These are phyloP conservation scores for Rhizopogon vesiculosus DNA, from an alignment of 768 basidiomycete genomes.

Conservation along the genomic window DNA sequence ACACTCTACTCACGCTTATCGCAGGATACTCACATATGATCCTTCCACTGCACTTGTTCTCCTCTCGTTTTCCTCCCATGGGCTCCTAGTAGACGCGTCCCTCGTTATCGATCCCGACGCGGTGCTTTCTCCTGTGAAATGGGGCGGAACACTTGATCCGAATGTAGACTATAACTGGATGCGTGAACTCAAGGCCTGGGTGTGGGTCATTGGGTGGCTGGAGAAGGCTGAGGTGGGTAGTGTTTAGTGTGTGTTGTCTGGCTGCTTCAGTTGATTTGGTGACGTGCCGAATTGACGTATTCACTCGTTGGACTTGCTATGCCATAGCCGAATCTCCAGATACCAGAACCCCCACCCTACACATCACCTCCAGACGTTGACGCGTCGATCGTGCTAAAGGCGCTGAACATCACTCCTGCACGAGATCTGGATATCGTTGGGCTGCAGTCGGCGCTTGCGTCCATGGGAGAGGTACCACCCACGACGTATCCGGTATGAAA, in stretches of 20 bases:
- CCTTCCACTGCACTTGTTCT: conserved; percentile 39
- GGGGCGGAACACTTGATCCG: conserved; percentile 5
- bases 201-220: conserved; percentile 56
- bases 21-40: conserved; percentile 58
- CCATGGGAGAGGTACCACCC: conserved; percentile 12
- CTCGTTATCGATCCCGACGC: conserved; percentile 40
- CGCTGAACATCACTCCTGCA: conserved; percentile 44
- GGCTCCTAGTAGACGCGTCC: conserved; percentile 52
- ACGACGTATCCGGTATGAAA: conserved; percentile 18
- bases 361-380: conserved; percentile 36
- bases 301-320: not conserved
- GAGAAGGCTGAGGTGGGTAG: conserved; percentile 43
- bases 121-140: conserved; percentile 9
- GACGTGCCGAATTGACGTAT: not conserved
- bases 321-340: conserved; percentile 32
- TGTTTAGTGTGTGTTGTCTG: not conserved
- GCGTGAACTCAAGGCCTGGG: conserved; percentile 43
- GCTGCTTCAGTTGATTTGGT: not conserved
- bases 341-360: conserved; percentile 40
- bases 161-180: conserved; percentile 37
- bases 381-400: conserved; percentile 45
- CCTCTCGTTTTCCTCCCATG: conserved; percentile 45
- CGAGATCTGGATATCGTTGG: conserved; percentile 37
- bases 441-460: conserved; percentile 18
- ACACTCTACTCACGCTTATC: conserved; percentile 4